These are phyloP conservation scores for Rhizoctonia solani DNA, from an alignment of 1,284 basidiomycete genomes.

Conservation along the genomic window DNA sequence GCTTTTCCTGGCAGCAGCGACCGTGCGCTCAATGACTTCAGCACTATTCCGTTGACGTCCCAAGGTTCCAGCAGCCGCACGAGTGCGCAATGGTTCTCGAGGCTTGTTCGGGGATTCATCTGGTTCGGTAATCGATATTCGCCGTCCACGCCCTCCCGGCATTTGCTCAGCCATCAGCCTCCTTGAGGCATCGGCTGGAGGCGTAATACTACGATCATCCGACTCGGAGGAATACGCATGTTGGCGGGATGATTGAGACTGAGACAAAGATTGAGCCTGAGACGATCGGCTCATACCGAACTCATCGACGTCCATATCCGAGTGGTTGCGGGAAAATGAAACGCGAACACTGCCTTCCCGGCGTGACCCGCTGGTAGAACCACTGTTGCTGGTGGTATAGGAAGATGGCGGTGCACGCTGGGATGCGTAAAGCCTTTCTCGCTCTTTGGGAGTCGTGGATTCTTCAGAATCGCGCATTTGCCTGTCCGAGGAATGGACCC, in stretches of 20 bases:
- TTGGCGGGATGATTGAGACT: slow-evolving; percentile 3
- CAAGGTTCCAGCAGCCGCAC: slow-evolving; percentile 38
- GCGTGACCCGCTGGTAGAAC: slow-evolving; percentile 2
- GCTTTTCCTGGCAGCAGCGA: slow-evolving; percentile 32
- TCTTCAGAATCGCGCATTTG: slow-evolving; percentile 10
- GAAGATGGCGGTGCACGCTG: slow-evolving; percentile 15
- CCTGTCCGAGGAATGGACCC: slow-evolving; percentile 2
- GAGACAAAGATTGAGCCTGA: too few species aligned
- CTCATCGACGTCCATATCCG: slow-evolving; percentile 14
- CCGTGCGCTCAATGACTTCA: slow-evolving; percentile 26
- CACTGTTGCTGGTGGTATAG: slow-evolving; percentile 7
- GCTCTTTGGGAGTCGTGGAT: slow-evolving; percentile 24
- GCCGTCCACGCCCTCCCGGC: slow-evolving; percentile 5
- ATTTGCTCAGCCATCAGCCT: slow-evolving; percentile 6
- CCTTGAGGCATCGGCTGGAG: slow-evolving; percentile 22
- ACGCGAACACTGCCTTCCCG: slow-evolving; percentile 28
- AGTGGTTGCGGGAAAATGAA: slow-evolving; percentile 25
- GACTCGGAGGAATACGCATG: slow-evolving; percentile 26
- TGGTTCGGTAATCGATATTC: slow-evolving; percentile 22
- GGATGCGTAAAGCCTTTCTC: slow-evolving; percentile 20
- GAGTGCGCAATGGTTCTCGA: slow-evolving; percentile 42
- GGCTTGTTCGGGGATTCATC: slow-evolving; percentile 5
- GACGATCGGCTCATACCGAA: neutral
- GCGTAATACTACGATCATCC: slow-evolving; percentile 26
- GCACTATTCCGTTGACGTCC: slow-evolving; percentile 31